These are phyloP conservation scores for Hemileccinum rubropunctum DNA, from an alignment of 768 basidiomycete species.

Conservation along the genomic window DNA sequence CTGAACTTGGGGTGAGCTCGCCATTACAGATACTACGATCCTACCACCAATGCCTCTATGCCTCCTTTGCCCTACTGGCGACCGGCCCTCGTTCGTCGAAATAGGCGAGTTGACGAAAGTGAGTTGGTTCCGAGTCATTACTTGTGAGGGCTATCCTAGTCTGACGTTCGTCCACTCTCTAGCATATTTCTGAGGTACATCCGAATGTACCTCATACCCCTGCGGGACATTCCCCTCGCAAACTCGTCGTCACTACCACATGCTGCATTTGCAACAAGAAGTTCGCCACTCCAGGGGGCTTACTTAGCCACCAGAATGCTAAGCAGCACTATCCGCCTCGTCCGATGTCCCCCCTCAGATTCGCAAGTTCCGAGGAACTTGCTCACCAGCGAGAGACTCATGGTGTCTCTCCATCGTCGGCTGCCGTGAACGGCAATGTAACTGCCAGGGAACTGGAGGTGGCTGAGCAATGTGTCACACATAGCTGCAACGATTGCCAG, in stretches of 20 bases:
- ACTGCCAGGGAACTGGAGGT: background rate
- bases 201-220: conserved; percentile 3
- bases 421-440: background rate
- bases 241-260: conserved; percentile 8
- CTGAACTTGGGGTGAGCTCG: conserved; percentile 13
- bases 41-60: conserved; percentile 23
- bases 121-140: background rate
- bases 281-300: conserved; percentile 16
- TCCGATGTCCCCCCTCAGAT: conserved; percentile 3
- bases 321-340: conserved; percentile 20
- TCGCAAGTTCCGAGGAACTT: background rate
- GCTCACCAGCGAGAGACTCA: conserved; percentile 4
- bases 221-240: conserved; percentile 1
- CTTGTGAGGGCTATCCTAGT: background rate
- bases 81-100: conserved; percentile 23
- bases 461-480: conserved; percentile 1
- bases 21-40: conserved; percentile 16
- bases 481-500: conserved; percentile 22
- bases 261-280: conserved; percentile 28
- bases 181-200: conserved; percentile 26
- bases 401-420: background rate
- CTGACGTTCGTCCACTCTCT: conserved; percentile 4
- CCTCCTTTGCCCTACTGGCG: conserved; percentile 21
- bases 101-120: conserved; percentile 18
- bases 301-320: conserved; percentile 21